Percentiles rank a stretch among this genome's conserved stretches.
Evolutionary conservation across 306 rosid genomes (phyloP).

Genomic region (Mucuna pruriens): DNA sequence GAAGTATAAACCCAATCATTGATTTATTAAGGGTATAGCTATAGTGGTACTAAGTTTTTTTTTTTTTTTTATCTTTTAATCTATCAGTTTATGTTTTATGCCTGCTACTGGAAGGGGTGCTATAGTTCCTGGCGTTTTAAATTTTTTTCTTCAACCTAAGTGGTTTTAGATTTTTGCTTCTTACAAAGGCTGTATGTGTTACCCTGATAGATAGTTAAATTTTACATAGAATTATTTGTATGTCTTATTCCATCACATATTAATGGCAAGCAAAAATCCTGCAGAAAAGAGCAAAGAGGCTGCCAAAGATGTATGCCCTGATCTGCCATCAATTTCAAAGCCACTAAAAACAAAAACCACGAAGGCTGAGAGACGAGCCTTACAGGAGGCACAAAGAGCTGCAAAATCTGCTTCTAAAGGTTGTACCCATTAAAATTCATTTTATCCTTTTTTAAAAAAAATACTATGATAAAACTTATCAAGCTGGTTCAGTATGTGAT

Average conservation of each 20-base stretch:
- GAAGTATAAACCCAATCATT: conserved; percentile 3
- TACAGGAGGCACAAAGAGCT: conserved; percentile 91
- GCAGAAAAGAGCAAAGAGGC: conserved; percentile 64
- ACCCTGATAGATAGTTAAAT: conserved; percentile 17
- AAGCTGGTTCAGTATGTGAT: background rate
- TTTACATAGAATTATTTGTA: conserved; percentile 8
- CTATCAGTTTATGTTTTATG: background rate
- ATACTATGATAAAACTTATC: conserved; percentile 1
- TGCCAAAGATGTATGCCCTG: conserved; percentile 41
- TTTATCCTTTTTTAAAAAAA: background rate
- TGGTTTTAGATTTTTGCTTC: conserved; percentile 10
- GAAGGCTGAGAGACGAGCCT: conserved; percentile 84
- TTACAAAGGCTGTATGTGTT: background rate
- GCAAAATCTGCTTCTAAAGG: conserved; percentile 82
- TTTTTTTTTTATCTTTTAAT: background rate
- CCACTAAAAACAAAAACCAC: conserved; percentile 64
- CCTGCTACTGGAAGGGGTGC: background rate
- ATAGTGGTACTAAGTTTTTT: background rate
- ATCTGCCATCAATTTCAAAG: conserved; percentile 45
- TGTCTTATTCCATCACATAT: conserved; percentile 6
- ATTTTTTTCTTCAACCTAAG: background rate
- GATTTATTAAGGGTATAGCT: background rate
- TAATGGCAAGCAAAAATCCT: conserved; percentile 27
- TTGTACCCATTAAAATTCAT: conserved; percentile 28
- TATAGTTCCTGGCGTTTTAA: background rate